Base-by-base conservation (phyloP, 2,329 filamentous ascomycete genomes). In the Penicillium psychrosexuale region DNA sequence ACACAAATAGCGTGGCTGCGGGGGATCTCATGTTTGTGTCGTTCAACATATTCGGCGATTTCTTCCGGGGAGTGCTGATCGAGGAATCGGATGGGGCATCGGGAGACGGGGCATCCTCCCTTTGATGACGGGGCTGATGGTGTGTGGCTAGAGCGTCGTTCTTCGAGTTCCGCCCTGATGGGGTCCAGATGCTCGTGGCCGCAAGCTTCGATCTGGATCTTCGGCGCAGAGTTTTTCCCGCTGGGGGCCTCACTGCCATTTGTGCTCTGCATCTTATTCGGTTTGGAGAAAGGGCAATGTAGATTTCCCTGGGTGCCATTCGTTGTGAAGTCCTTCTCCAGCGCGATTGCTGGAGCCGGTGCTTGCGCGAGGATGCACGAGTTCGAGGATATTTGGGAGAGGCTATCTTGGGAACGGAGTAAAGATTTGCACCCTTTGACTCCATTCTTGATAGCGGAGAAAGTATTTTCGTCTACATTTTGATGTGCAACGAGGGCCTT, bases 1-100 rank as follows among this genome's bases (percentile, higher is more conserved):
- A 97, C 86, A 72, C 93, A 97, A 42, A 97, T 84, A 70, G 95
- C 91, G 74, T 97, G 93, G 70, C 91, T 97, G 65, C 93, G 85
- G 9, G 93, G 93, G 51, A 97, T 83, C 72, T 96, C 89, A 74
- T 97, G 92, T 72, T 97, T 97, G 77, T 97, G 92, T 49, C 87
- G 91, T 72, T 97, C 90, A 67, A 97, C 91, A 72, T 96, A 97
- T 67, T 89, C 85, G 13, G 93, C 93, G 58, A 97, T 87, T 69
- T 97, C 92, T 76, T 96, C 90, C 2, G 93, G 90, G 2, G 91
- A 91, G 69, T 96, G 92, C 71, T 96, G 88, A 72, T 97, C 88
- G 69, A 97, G 80, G 75, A 89, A 97, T 45, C 93, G 89, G 57
- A 97, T 97, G 3, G 93, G 93, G 72, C 93, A 97, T 68, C 94